A percentile compares a stretch with the other conserved stretches of the same genome.
Evolutionary conservation across 2,329 filamentous ascomycete species (phyloP).

Genomic region (Coniochaeta prunicola): DNA sequence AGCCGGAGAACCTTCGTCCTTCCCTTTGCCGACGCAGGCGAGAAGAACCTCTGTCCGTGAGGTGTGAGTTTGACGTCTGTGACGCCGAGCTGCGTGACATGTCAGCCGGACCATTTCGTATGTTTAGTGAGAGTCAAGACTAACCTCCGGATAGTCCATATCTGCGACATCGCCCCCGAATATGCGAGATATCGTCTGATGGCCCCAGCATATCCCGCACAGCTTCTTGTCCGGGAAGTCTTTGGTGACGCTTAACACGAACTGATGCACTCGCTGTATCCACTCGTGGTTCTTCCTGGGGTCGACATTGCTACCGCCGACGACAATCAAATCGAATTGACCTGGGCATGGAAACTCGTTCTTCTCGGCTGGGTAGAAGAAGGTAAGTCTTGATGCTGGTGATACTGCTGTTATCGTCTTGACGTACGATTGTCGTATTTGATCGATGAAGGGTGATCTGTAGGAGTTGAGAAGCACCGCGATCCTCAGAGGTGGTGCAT

Average conservation of each 20-base stretch:
- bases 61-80: slow-evolving; percentile 27
- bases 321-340: slow-evolving; percentile 32
- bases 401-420: slow-evolving; percentile 23
- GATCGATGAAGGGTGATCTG: slow-evolving; percentile 24
- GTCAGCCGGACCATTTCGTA: too few relatives aligned
- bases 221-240: slow-evolving; percentile 23
- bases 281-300: slow-evolving; percentile 29
- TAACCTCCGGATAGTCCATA: slow-evolving; percentile 29
- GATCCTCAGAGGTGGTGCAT: slow-evolving; percentile 11
- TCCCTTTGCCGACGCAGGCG: slow-evolving; percentile 7
- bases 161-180: slow-evolving; percentile 30
- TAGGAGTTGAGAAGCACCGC: slow-evolving; percentile 31
- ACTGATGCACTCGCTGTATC: slow-evolving; percentile 32
- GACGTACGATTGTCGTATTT: slow-evolving; percentile 27
- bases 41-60: slow-evolving; percentile 29
- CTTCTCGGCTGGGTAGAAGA: slow-evolving; percentile 29
- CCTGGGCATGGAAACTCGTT: slow-evolving; percentile 25
- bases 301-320: slow-evolving; percentile 35
- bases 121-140: neutral
- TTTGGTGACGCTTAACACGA: slow-evolving; percentile 23
- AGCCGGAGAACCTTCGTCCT: slow-evolving; percentile 16
- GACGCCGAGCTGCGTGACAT: slow-evolving; percentile 22
- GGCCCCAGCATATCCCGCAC: slow-evolving; percentile 34
- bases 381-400: slow-evolving; percentile 20
- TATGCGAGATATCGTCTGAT: slow-evolving; percentile 31